A percentile compares a stretch with the other conserved stretches of the same genome.
These are phyloP conservation scores for Lentinula raphanica DNA, from an alignment of 768 basidiomycete species.

Conservation along the genomic window DNA sequence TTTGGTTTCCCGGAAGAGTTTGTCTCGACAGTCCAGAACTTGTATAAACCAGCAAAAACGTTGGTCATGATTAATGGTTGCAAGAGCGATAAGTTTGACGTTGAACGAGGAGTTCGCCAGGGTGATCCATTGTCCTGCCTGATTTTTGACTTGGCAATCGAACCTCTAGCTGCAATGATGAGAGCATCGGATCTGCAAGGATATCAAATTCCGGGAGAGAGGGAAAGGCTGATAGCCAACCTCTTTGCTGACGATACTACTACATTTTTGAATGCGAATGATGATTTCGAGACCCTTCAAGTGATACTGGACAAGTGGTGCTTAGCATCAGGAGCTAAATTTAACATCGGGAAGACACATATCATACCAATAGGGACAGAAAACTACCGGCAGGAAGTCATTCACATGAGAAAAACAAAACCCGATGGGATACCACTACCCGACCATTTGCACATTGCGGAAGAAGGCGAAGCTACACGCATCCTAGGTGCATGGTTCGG, in stretches of 20 bases:
- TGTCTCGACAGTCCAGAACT: conserved; percentile 7
- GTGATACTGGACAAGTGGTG: conserved; percentile 14
- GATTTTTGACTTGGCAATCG: conserved; percentile 1
- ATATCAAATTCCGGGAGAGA: conserved; percentile 7
- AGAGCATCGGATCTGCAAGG: conserved; percentile 14
- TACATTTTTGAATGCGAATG: conserved; percentile 11
- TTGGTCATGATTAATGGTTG: conserved; percentile 9
- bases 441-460: conserved; percentile 17
- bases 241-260: conserved; percentile 25
- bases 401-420: background rate
- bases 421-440: conserved; percentile 16
- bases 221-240: conserved; percentile 8
- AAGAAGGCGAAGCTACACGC: conserved; percentile 22
- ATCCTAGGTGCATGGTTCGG: conserved; percentile 29
- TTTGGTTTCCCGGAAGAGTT: conserved; percentile 11
- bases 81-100: conserved; percentile 8
- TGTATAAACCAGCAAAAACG: conserved; percentile 10
- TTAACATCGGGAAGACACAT: conserved; percentile 20
- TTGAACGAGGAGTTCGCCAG: conserved; percentile 14
- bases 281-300: conserved; percentile 12
- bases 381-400: background rate
- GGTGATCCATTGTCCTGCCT: conserved; percentile 18
- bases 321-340: conserved; percentile 1
- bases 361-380: conserved; percentile 18
- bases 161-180: conserved; percentile 13